These are phyloP conservation scores for Euryodendron excelsum DNA, from an alignment of 148 eudicot genomes.

Conservation along the genomic window DNA sequence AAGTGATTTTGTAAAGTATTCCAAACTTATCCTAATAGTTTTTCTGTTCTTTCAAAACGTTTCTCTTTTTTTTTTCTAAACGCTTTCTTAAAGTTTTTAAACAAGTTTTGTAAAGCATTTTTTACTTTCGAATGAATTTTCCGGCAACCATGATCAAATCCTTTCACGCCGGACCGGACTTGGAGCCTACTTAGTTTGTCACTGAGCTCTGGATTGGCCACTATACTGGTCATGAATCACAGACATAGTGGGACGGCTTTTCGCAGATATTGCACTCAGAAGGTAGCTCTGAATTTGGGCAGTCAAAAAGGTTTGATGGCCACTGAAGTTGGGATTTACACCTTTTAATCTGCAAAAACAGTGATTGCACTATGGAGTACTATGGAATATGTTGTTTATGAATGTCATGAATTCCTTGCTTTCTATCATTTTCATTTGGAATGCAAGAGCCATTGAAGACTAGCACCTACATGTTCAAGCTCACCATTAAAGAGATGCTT, in stretches of 20 bases:
- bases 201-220: too few relatives aligned
- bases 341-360: constrained; percentile 5
- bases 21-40: too few relatives aligned
- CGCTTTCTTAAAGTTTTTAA: too few relatives aligned
- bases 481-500: constrained; percentile 5
- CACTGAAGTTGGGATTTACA: not conserved
- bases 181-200: too few relatives aligned
- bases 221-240: not conserved
- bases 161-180: too few relatives aligned
- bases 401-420: not conserved
- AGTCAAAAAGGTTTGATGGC: constrained; percentile 9
- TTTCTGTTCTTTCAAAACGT: too few relatives aligned
- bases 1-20: too few relatives aligned
- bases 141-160: too few relatives aligned
- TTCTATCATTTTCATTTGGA: constrained; percentile 1
- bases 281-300: not conserved
- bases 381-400: not conserved
- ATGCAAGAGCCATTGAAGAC: not conserved
- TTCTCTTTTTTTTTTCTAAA: too few relatives aligned
- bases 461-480: not conserved
- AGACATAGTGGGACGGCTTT: not conserved
- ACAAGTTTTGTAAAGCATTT: too few relatives aligned
- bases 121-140: too few relatives aligned
- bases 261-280: not conserved
- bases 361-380: not conserved